Evolutionary conservation across 2,329 filamentous ascomycete genomes (phyloP).

Genomic region (Trichophyton equinum): DNA sequence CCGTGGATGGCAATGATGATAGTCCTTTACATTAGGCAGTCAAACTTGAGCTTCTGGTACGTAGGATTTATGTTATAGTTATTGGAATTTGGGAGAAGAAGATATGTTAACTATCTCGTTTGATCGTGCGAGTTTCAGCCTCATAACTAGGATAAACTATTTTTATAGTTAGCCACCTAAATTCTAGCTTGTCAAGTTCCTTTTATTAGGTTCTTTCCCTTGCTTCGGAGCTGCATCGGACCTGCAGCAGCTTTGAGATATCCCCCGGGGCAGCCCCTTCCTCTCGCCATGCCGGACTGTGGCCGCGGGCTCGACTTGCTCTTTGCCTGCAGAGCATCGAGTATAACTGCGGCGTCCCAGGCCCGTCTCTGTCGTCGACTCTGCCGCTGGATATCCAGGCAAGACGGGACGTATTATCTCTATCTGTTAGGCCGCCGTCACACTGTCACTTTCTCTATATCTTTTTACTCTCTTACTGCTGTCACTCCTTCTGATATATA

Average conservation of each 20-base stretch:
- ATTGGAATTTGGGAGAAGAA: no score
- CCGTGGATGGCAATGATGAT: no score
- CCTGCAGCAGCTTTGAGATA: background rate
- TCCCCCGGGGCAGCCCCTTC: background rate
- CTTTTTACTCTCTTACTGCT: background rate
- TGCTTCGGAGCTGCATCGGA: background rate
- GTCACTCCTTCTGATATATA: background rate
- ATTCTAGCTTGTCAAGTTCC: no score
- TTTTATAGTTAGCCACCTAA: no score
- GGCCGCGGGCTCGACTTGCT: background rate
- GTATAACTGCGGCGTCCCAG: background rate
- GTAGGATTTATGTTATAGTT: no score
- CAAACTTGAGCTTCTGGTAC: no score
- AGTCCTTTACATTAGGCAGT: no score
- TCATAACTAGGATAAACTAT: no score
- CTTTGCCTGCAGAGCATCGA: background rate
- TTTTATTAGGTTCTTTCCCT: no score
- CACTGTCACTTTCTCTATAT: background rate
- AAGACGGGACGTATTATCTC: background rate
- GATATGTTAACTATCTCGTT: no score
- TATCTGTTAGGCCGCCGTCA: background rate
- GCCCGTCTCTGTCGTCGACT: background rate
- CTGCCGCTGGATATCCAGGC: background rate
- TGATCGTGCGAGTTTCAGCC: no score
- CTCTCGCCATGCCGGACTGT: background rate